Percentiles rank a stretch among this genome's conserved stretches.
phyloP scores from a whole-genome alignment of 1,284 basidiomycete species.

The Papiliotrema nemorosa region DNA sequence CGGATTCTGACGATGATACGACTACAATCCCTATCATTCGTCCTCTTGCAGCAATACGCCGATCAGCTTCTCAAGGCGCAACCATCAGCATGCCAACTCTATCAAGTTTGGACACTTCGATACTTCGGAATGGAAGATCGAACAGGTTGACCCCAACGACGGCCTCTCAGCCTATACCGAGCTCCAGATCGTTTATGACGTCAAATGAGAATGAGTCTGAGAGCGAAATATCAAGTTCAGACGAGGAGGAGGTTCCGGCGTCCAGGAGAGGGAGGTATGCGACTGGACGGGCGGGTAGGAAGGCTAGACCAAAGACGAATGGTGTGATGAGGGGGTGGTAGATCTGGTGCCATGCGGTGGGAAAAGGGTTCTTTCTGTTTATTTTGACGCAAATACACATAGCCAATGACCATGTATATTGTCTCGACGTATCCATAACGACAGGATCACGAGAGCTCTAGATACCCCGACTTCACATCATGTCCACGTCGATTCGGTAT shows the following conservation, averaged over 20 bases:
- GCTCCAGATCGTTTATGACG: too few relatives aligned
- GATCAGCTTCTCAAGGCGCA: not conserved
- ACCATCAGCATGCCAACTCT: not conserved
- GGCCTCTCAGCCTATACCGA: conserved; percentile 2
- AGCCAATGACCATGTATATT: too few relatives aligned
- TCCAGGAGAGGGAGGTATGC: conserved; percentile 5
- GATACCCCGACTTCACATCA: too few relatives aligned
- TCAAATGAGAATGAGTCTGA: not conserved
- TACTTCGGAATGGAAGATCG: not conserved
- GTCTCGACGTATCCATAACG: too few relatives aligned
- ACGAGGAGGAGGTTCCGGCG: conserved; percentile 2
- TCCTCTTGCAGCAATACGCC: not conserved
- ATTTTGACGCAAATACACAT: too few relatives aligned
- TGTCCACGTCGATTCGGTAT: too few relatives aligned
- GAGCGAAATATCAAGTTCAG: conserved; percentile 1
- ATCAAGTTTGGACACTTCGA: not conserved
- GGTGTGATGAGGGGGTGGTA: conserved; percentile 4
- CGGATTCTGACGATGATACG: not conserved
- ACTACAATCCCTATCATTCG: not conserved
- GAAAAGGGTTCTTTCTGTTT: too few relatives aligned
- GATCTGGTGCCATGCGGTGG: too few relatives aligned
- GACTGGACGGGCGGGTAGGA: not conserved
- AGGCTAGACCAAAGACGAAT: not conserved
- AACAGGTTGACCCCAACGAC: not conserved
- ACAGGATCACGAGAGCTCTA: too few relatives aligned